phyloP scores from a whole-genome alignment of 768 basidiomycete species.

The Suillus ampliporus region DNA sequence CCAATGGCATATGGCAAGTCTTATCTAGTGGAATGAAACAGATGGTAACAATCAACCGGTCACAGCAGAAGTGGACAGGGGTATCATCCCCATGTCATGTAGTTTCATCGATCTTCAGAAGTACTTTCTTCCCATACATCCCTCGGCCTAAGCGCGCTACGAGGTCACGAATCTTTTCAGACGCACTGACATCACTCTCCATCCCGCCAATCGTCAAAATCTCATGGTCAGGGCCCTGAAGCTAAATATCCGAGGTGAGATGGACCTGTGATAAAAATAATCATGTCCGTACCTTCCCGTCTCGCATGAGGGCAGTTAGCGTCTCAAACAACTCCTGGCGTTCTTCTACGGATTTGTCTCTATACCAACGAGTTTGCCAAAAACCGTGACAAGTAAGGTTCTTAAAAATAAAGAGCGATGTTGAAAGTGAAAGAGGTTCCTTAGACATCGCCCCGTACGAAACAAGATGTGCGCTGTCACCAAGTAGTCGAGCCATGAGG shows the following conservation, averaged over 20 bases:
- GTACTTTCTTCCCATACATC: slow-evolving; percentile 53
- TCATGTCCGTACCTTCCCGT: slow-evolving; percentile 52
- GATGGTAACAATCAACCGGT: background rate
- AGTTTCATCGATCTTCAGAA: slow-evolving; percentile 46
- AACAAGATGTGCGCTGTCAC: slow-evolving; percentile 71
- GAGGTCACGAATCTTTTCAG: slow-evolving; percentile 36
- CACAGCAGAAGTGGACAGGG: background rate
- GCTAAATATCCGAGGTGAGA: slow-evolving; percentile 44
- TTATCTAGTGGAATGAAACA: background rate
- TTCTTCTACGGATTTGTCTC: slow-evolving; percentile 51
- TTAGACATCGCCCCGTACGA: slow-evolving; percentile 94
- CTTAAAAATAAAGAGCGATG: slow-evolving; percentile 85
- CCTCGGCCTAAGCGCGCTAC: slow-evolving; percentile 44
- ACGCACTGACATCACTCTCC: slow-evolving; percentile 45
- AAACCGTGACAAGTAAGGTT: slow-evolving; percentile 78
- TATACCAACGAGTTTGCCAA: slow-evolving; percentile 81
- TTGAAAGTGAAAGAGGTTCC: slow-evolving; percentile 75
- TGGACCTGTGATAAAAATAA: slow-evolving; percentile 1
- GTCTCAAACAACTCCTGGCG: slow-evolving; percentile 55
- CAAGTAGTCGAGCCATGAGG: slow-evolving; percentile 70
- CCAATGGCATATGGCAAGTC: background rate
- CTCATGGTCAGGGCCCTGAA: slow-evolving; percentile 72
- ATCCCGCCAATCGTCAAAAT: slow-evolving; percentile 57
- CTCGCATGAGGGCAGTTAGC: slow-evolving; percentile 57
- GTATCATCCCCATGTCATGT: background rate